phyloP scores from a whole-genome alignment of 2,329 filamentous ascomycete genomes.

The Leptographium flavum region DNA sequence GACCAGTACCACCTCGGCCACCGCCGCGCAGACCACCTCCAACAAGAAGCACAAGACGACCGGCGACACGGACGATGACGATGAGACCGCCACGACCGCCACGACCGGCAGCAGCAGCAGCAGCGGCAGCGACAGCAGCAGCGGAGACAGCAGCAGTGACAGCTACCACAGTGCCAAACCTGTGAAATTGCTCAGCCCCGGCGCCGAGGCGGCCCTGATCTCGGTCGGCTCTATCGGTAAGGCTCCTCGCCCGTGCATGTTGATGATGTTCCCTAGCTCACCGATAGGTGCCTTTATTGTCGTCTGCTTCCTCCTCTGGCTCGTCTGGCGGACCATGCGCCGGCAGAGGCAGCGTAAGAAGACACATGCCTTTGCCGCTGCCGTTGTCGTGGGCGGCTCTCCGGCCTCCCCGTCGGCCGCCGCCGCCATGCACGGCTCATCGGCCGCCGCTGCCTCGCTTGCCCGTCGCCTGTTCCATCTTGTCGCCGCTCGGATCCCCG shows the following conservation, averaged over 20 bases:
- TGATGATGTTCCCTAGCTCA: background rate
- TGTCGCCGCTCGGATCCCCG: conserved; percentile 20
- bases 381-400: no score
- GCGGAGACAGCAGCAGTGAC: background rate
- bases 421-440: background rate
- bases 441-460: conserved; percentile 6
- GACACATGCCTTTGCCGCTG: background rate
- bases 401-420: background rate
- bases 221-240: conserved; percentile 21
- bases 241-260: background rate
- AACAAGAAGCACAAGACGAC: conserved; percentile 5
- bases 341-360: conserved; percentile 17
- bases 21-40: background rate
- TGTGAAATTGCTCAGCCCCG: conserved; percentile 8
- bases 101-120: conserved; percentile 1
- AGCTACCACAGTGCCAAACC: background rate
- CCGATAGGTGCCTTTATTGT: conserved; percentile 28
- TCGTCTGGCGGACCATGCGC: conserved; percentile 25
- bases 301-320: conserved; percentile 28
- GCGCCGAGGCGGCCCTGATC: conserved; percentile 18
- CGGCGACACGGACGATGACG: background rate
- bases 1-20: background rate
- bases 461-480: conserved; percentile 4
- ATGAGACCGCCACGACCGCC: no score
- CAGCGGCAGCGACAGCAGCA: conserved; percentile 1